Conservation (phyloP, 208 protist species). For the Acanthamoeba healyi region DNA sequence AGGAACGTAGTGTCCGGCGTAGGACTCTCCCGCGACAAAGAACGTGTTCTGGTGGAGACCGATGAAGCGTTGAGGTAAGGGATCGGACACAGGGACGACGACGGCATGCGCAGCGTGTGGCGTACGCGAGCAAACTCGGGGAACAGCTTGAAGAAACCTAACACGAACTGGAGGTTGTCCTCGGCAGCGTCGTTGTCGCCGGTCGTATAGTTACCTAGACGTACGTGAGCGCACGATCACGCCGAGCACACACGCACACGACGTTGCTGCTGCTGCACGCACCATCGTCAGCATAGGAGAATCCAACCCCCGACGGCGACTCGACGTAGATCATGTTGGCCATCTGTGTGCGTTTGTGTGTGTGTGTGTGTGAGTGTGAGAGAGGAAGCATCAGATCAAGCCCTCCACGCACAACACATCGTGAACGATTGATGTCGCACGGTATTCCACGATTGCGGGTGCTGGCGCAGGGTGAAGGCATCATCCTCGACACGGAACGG, state of each 20-base stretch:
- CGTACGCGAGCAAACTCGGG: conserved; percentile 24
- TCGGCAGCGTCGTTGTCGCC: conserved; percentile 39
- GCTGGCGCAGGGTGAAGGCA: not conserved
- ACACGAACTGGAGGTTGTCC: conserved; percentile 67
- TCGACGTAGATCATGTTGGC: conserved; percentile 67
- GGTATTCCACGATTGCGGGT: conserved; percentile 59
- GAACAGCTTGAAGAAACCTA: conserved; percentile 76
- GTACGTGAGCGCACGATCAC: not conserved
- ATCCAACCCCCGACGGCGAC: not conserved
- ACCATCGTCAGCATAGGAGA: conserved; percentile 27
- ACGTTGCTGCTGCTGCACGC: not conserved
- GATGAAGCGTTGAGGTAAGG: not conserved
- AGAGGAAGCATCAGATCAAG: no score
- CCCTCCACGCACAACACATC: no score
- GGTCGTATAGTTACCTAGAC: conserved; percentile 64
- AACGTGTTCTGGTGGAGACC: not conserved
- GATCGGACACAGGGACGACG: no score
- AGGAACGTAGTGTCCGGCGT: conserved; percentile 47
- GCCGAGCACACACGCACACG: not conserved
- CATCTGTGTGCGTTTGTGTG: no score
- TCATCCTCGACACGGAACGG: conserved; percentile 7
- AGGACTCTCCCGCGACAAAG: conserved; percentile 36
- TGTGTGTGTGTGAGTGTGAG: no score
- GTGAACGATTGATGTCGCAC: not conserved
- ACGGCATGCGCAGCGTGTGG: no score